phyloP scores from a whole-genome alignment of 352 stramenopile species.

The Phytopythium delawarense region DNA sequence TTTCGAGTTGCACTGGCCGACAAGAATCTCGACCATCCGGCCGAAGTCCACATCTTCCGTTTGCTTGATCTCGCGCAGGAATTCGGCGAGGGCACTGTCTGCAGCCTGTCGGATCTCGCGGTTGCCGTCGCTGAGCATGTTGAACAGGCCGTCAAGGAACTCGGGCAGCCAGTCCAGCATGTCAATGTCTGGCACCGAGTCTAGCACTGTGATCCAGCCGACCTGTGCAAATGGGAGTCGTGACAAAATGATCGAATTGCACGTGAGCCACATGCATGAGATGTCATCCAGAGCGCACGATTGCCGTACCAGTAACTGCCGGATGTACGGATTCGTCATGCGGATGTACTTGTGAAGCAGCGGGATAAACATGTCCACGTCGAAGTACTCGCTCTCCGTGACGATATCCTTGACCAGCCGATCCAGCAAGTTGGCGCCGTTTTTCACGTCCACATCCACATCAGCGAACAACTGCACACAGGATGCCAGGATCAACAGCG shows the following conservation, averaged over 20 bases:
- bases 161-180: constrained; percentile 98
- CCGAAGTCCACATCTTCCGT: constrained; percentile 97
- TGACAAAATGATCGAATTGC: not conserved
- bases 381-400: constrained; percentile 97
- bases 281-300: not conserved
- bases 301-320: constrained; percentile 90
- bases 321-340: constrained; percentile 99
- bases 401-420: constrained; percentile 98
- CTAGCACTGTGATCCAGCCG: constrained; percentile 98
- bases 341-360: constrained; percentile 99
- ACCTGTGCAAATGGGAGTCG: constrained; percentile 22
- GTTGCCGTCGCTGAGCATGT: constrained; percentile 99
- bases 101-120: constrained; percentile 96
- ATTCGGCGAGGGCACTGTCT: constrained; percentile 92
- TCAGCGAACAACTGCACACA: constrained; percentile 93
- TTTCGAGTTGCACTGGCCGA: constrained; percentile 96
- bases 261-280: not conserved
- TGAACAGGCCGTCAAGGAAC: constrained; percentile 99
- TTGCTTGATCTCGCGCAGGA: constrained; percentile 95
- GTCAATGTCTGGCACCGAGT: constrained; percentile 98
- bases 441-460: constrained; percentile 99
- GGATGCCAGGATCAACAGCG: constrained; percentile 25
- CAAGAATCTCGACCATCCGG: constrained; percentile 97
- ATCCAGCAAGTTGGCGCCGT: constrained; percentile 89
- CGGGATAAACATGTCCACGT: constrained; percentile 98